These are phyloP conservation scores for Penicillium sp. DNA, from an alignment of 2,329 filamentous ascomycete species.

Conservation along the genomic window DNA sequence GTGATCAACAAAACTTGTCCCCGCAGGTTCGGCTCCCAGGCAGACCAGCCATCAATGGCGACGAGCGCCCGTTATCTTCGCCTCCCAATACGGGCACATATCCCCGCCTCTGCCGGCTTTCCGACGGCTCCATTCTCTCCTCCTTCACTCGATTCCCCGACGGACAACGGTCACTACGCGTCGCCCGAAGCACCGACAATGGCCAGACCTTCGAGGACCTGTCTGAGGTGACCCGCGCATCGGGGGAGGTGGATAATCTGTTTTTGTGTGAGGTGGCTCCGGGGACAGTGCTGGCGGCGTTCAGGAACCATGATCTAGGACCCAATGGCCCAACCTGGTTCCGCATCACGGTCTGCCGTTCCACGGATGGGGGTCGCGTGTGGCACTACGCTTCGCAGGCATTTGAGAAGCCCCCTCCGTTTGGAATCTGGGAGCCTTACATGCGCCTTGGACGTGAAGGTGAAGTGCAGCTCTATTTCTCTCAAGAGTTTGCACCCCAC, in stretches of 20 bases:
- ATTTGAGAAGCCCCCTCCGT: constrained; percentile 39
- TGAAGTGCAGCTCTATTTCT: constrained; percentile 50
- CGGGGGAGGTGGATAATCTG: constrained; percentile 51
- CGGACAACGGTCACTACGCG: constrained; percentile 40
- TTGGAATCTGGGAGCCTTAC: constrained; percentile 55
- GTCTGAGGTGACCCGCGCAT: constrained; percentile 47
- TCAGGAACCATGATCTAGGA: constrained; percentile 51
- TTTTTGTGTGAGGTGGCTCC: constrained; percentile 47
- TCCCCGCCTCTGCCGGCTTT: constrained; percentile 48
- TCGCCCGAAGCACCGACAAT: constrained; percentile 49
- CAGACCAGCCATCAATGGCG: constrained; percentile 27
- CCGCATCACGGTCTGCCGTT: constrained; percentile 54
- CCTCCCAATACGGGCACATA: constrained; percentile 47
- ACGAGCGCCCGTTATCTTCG: constrained; percentile 38
- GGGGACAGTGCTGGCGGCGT: constrained; percentile 46
- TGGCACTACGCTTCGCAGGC: constrained; percentile 51
- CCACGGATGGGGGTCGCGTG: constrained; percentile 44
- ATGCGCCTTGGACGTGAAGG: constrained; percentile 43
- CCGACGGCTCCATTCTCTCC: constrained; percentile 50
- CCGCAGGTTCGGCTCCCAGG: constrained; percentile 10
- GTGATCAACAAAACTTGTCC: background rate
- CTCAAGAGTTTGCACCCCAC: constrained; percentile 48
- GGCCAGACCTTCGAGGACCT: constrained; percentile 44
- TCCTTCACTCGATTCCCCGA: constrained; percentile 47
- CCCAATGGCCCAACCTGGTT: constrained; percentile 43